Evolutionary conservation across 257 asterid species (phyloP), one percentile per base, ranked within the genome.

Genomic region (Lycium barbarum): DNA sequence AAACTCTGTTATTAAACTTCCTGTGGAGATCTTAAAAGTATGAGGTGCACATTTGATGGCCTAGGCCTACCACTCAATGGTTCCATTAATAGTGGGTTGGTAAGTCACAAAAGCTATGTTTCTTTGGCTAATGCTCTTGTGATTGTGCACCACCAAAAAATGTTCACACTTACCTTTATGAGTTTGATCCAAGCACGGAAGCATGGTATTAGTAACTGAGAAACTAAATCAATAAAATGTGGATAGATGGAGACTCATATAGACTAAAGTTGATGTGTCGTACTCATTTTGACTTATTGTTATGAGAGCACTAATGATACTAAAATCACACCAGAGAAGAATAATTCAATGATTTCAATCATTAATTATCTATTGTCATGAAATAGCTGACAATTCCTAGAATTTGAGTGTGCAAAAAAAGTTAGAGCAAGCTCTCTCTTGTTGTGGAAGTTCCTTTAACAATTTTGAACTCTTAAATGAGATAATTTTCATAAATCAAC

Each of bases 11-110:
- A 40, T 40, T 40, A 40, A 40, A 40, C 45, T 40, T 5, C 45
- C 45, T 40, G 5, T 40, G 45, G 45, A 1, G n/a, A 26, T 62
- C 17, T 22, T 65, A 65, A 66, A 67, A 35, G 22, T 67, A 67
- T 67, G 11, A 66, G 12, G 8, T 6, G 47, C 47, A 68, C 51
- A 35, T 35, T 67, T 33, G 49, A 14, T 67, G 22, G 26, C 53
- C 8, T 38, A 14, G 13, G 14, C 53, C 53, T 68, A 68, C 74
- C 78, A 68, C 78, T 68, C 7, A 15, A 38, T 7, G 17, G 57
- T 71, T 43, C 9, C 17, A n/a, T n/a, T n/a, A 2, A 76, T 51
- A 76, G 26, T 76, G 63, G 82, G 63, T 51, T 74, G 82, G 47
- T 76, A 51, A 76, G 82, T 26, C 6, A 51, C 22, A 22, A 22